Evolutionary conservation across 257 asterid genomes (phyloP), one percentile per base, ranked within the genome.

Genomic region (Galeopsis tetrahit): DNA sequence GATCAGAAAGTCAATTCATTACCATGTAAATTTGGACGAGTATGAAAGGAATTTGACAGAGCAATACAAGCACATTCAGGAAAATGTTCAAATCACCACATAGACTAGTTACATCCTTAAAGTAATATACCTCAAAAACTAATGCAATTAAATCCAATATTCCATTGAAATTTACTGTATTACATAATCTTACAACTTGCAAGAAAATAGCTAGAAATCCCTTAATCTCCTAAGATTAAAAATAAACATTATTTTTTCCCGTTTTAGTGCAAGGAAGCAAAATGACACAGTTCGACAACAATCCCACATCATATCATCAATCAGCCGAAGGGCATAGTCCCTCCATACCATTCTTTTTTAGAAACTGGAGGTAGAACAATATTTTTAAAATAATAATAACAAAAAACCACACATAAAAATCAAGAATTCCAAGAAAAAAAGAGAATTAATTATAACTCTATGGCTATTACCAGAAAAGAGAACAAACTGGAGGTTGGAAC

Each of bases 171-270:
- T 5, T 2, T 9, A n/a, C n/a, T n/a, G n/a, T n/a, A 14, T 52
- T 38, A 35, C 3, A 33, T 53, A 36, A 3, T 36, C 39, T 69
- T 28, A 69, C 56, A 21, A 38, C 63, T 42, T 36, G 33, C 34
- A 72, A 11, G 64, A 63, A 51, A 28, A 28, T 28, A 72, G 31
- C 64, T 61, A 21, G 11, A 53, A 63, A 10, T 9, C 55, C 14
- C 68, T 49, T 31, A 38, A 34, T 46, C 21, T 61, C 28, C 57
- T 32, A 1, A 65, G 38, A 11, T 63, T 21, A 6, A 56, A 53
- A 69, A 17, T 67, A 10, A 35, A 44, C 39, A 36, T 6, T 17
- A 4, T 6, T 46, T 46, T 46, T 28, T 9, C 31, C 6, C 28
- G 9, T 9, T 56, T 13, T 39, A 21, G 42, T 10, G 15, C 21